phyloP scores from a whole-genome alignment of 192 early-diverging fungal genomes.

The Podila minutissima region DNA sequence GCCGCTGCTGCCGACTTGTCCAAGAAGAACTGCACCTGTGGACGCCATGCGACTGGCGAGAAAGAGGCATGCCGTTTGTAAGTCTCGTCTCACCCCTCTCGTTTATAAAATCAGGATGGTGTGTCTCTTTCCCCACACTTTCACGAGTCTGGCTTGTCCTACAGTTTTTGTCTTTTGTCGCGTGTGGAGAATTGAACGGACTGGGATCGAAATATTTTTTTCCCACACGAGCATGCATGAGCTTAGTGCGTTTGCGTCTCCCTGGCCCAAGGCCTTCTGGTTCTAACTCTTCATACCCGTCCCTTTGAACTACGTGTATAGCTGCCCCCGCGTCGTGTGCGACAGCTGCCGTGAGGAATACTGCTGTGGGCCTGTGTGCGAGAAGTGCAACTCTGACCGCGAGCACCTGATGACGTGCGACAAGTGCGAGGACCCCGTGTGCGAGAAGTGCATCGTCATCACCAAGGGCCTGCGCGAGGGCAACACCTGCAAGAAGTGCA shows the following conservation, averaged over 20 bases:
- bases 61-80: conserved; percentile 33
- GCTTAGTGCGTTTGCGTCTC: too few relatives aligned
- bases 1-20: conserved; percentile 9
- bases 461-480: conserved; percentile 45
- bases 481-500: conserved; percentile 45
- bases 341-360: conserved; percentile 52
- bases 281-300: too few relatives aligned
- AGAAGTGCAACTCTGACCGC: conserved; percentile 28
- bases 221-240: neutral
- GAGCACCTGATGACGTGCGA: conserved; percentile 48
- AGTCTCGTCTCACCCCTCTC: neutral
- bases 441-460: conserved; percentile 46
- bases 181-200: neutral
- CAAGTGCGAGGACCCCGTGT: conserved; percentile 42
- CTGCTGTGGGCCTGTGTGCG: conserved; percentile 49
- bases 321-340: conserved; percentile 44
- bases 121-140: conserved; percentile 7
- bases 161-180: neutral
- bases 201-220: too few relatives aligned
- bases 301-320: neutral
- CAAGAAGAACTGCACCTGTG: conserved; percentile 28
- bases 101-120: neutral
- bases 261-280: too few relatives aligned
- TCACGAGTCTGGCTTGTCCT: neutral
- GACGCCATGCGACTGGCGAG: conserved; percentile 19